Evolutionary conservation across 768 basidiomycete species (phyloP), one percentile per base, ranked within the genome.

Genomic region (Termitomyces sp.): DNA sequence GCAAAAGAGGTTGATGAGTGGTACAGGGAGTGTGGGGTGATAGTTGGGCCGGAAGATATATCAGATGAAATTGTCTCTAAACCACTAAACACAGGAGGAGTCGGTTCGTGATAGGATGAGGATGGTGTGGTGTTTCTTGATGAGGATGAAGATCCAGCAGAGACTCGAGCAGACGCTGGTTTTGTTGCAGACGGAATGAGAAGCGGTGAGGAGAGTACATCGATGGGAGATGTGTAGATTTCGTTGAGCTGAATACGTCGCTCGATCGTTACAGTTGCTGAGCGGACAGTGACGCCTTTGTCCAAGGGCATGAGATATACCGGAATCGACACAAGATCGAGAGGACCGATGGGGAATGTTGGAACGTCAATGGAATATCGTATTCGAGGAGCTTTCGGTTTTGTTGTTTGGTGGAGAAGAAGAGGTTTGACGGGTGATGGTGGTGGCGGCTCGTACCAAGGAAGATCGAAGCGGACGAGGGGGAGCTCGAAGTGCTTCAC

Each of bases 401-500:
- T 87, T 60, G 69, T 76, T n/a, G 79, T 83, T 45, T 75, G 70
- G 12, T 74, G 73, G 56, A 75, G 68, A 61, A 82, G 74, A 59
- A 74, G 53, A 12, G 77, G 78, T 52, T 73, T 74, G 54, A 72
- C 67, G 58, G 60, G 79, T 31, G 70, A 68, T 52, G 74, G 75
- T 42, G 77, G 73, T 49, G 73, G 68, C 38, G 77, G 77, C 20
- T 72, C 71, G 48, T 70, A 73, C 25, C 77, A 68, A 0, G 87
- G 87, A 1, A 82, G 70, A 72, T 88, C 89, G 66, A 87, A 88
- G 50, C 90, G 87, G 48, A 88, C 70, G n/a, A 94, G 79, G 40
- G 83, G 80, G 3, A 94, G 77, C 48, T 92, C 90, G 63, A 84
- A 87, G 69, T 88, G 82, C 70, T 86, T 88, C 50, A 86, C 72